Evolutionary conservation across 805 yeast species (phyloP), one percentile per base, ranked within the genome.

Genomic region (Metschnikowia noctiluminum): DNA sequence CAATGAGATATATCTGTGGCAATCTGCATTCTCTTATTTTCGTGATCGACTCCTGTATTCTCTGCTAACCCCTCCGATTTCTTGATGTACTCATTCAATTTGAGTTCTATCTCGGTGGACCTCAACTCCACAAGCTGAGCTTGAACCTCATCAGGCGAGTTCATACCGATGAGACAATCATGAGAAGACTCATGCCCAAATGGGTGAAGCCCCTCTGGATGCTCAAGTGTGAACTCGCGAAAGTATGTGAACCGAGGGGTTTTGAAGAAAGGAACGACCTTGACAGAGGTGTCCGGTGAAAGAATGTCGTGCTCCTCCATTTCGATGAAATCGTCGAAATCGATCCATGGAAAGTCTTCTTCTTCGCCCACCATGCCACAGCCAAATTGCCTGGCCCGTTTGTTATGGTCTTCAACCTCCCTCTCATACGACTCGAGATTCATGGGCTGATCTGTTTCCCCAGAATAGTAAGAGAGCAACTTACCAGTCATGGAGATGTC

Each of bases 261-360:
- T 42, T 55, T 70, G 45, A 75, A 62, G 35, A 81, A 70, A 0
- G 84, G 84, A 7, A 71, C 53, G 1, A 78, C 67, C 40, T 68
- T 67, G 12, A 80, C 65, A 28, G 65, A 65, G 1, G 82, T 83
- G 35, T 70, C 43, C 55, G 70, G 51, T 60, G 69, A 64, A 6
- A 69, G 62, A 1, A 71, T 55, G 6, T 78, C 74, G 10, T 73
- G 62, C 42, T 74, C 68, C 50, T 85, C 87, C 38, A 89, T 60
- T 56, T 90, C 97, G 10, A 79, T 69, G 56, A 79, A 90, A 62
- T 90, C 97, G 49, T 86, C 85, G 21, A 72, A 66, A 59, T 89
- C 95, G 42, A 80, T 71, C 97, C 97, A 90, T 54, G 70, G 61
- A 35, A 56, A 57, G 48, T 70, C 71, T 13, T 57, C 59, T 14